phyloP scores from a whole-genome alignment of 2,329 filamentous ascomycete species.

The Penicillium corylophilum region DNA sequence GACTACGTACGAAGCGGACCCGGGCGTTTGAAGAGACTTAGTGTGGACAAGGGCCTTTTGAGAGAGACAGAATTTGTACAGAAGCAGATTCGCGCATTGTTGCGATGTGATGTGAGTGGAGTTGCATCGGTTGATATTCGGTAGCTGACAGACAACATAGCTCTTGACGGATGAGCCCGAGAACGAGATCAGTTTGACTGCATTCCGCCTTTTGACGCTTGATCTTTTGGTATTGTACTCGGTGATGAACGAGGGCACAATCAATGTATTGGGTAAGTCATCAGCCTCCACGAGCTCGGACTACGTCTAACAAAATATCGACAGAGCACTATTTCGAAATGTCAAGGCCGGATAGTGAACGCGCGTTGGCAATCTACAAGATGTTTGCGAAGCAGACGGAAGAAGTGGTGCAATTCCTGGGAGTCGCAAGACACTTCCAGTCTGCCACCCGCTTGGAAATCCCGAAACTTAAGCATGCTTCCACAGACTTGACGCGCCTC shows the following conservation, averaged over 20 bases:
- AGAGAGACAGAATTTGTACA: constrained; percentile 91
- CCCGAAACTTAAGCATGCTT: constrained; percentile 94
- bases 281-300: background rate
- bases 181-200: constrained; percentile 94
- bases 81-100: constrained; percentile 76
- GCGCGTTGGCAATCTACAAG: constrained; percentile 88
- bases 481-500: constrained; percentile 82
- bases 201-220: constrained; percentile 85
- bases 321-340: constrained; percentile 97
- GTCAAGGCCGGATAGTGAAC: constrained; percentile 89
- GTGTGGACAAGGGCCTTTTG: constrained; percentile 86
- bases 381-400: constrained; percentile 91
- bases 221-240: constrained; percentile 90
- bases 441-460: constrained; percentile 90
- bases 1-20: constrained; percentile 88
- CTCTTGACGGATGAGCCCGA: constrained; percentile 84
- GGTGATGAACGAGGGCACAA: constrained; percentile 93
- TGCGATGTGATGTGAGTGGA: constrained; percentile 81
- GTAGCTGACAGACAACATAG: constrained; percentile 47
- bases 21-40: constrained; percentile 77
- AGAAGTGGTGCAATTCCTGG: constrained; percentile 84
- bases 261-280: constrained; percentile 82
- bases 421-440: constrained; percentile 84
- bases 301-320: constrained; percentile 9
- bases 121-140: background rate